These are phyloP conservation scores for Mortierella polycephala DNA, from an alignment of 371 early-diverging fungal species.

Conservation along the genomic window DNA sequence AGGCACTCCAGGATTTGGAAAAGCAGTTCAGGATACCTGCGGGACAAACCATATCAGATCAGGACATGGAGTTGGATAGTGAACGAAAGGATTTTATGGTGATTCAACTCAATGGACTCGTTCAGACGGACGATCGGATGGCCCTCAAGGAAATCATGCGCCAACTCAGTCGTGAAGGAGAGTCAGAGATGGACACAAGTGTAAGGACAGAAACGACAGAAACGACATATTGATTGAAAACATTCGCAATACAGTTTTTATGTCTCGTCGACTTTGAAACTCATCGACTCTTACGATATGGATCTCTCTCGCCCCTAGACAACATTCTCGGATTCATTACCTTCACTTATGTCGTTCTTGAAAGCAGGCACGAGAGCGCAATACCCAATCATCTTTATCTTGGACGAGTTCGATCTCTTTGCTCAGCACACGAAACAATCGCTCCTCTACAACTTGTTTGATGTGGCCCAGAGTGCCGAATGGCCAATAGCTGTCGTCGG, in stretches of 20 bases:
- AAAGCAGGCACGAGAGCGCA: constrained; percentile 65
- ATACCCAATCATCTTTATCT: constrained; percentile 81
- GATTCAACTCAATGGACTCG: constrained; percentile 82
- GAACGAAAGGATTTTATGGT: constrained; percentile 65
- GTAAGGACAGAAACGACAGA: constrained; percentile 13
- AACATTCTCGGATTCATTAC: constrained; percentile 75
- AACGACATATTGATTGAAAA: not conserved
- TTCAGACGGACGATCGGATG: constrained; percentile 84
- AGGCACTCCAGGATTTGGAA: constrained; percentile 46
- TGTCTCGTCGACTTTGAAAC: not conserved
- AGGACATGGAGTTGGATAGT: constrained; percentile 8
- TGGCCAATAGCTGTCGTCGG: constrained; percentile 91
- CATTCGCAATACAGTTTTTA: not conserved
- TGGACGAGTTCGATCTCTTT: constrained; percentile 93
- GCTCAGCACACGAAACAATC: constrained; percentile 90
- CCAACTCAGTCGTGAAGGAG: constrained; percentile 67
- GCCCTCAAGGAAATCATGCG: constrained; percentile 87
- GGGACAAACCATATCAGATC: not conserved
- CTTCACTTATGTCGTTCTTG: constrained; percentile 71
- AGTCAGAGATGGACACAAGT: constrained; percentile 47
- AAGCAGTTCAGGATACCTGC: constrained; percentile 14
- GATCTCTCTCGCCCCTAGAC: constrained; percentile 46
- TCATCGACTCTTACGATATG: not conserved
- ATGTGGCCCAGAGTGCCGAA: constrained; percentile 85
- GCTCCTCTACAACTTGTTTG: constrained; percentile 93